Base-by-base conservation (phyloP, 225 moss, liverwort and hornwort species). In the Polytrichum formosum region DNA sequence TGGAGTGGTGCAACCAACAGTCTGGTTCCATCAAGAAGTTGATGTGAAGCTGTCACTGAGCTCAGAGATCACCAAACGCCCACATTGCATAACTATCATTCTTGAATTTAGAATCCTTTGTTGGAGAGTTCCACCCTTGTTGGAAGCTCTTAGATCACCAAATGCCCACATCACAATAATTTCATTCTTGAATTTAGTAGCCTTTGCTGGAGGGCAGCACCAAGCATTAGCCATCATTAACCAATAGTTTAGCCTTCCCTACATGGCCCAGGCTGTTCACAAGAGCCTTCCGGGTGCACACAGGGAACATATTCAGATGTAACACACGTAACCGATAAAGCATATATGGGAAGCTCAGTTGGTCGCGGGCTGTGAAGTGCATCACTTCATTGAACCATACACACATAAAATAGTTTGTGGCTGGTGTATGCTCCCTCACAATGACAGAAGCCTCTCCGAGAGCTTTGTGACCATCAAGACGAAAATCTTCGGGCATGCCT, bases 371-470 rank as follows among this genome's bases (percentile, higher is more conserved):
- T 72, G 97, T 98, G 73, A 94, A 98, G 68, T 88, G 87, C 87
- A 91, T 86, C 69, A 98, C 92, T 77, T 98, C 97, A 65, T 98
- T 98, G 79, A 98, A 98, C 97, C 97, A 98, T 63, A 84, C 87
- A 78, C 97, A 98, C 97, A 98, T 98, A 63, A 98, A 98, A n/a
- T 94, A 71, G 75, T 98, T 94, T 28, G 94, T 92, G 9, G 88
- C 67, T 60, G 91, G 61, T 23, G 90, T 98, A 71, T 98, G 97
- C 87, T 94, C 92, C 74, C 97, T 82, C 74, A 98, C 84, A 67
- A 98, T 98, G 30, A 98, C 79, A 55, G 94, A 94, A 46, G 97
- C 97, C 79, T 98, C 97, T 30, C 90, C 94, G 64, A 98, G 87
- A 55, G 97, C 97, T 87, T 98, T 98, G 64, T 92, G 94, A 66